These are phyloP conservation scores for Cardamine chenopodiifolia DNA, from an alignment of 345 rosid genomes.

Conservation along the genomic window DNA sequence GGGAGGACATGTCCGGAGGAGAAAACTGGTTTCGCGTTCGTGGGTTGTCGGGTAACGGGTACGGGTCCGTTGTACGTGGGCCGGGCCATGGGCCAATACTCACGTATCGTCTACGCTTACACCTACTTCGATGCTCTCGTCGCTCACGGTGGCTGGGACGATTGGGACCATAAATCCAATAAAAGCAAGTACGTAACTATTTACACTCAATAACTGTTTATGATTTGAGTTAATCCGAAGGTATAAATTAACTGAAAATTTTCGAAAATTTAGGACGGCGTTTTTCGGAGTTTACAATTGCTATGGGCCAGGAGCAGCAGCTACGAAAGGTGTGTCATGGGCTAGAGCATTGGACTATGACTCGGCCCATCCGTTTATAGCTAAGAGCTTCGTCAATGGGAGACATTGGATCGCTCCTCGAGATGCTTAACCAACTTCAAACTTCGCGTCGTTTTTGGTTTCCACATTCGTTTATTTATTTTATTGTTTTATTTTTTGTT, in stretches of 20 bases:
- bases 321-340: conserved; percentile 81
- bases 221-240: not conserved
- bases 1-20: conserved; percentile 76
- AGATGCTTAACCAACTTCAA: conserved; percentile 54
- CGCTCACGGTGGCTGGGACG: conserved; percentile 98
- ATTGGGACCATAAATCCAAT: conserved; percentile 89
- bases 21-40: conserved; percentile 88
- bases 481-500: not conserved
- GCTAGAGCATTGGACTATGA: conserved; percentile 82
- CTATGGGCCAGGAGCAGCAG: conserved; percentile 84
- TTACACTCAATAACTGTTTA: not conserved
- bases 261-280: conserved; percentile 56
- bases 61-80: conserved; percentile 84
- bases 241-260: not conserved
- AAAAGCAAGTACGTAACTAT: conserved; percentile 69
- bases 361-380: conserved; percentile 77
- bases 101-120: conserved; percentile 83
- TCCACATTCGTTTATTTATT: conserved; percentile 25
- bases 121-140: conserved; percentile 85
- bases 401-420: conserved; percentile 85
- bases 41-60: conserved; percentile 77
- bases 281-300: conserved; percentile 93
- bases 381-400: conserved; percentile 91
- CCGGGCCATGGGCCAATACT: conserved; percentile 97
- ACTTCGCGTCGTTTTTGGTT: not conserved